These are phyloP conservation scores for Saccharomyces hybrid DNA, from an alignment of 1,139 yeast genomes.

Conservation along the genomic window DNA sequence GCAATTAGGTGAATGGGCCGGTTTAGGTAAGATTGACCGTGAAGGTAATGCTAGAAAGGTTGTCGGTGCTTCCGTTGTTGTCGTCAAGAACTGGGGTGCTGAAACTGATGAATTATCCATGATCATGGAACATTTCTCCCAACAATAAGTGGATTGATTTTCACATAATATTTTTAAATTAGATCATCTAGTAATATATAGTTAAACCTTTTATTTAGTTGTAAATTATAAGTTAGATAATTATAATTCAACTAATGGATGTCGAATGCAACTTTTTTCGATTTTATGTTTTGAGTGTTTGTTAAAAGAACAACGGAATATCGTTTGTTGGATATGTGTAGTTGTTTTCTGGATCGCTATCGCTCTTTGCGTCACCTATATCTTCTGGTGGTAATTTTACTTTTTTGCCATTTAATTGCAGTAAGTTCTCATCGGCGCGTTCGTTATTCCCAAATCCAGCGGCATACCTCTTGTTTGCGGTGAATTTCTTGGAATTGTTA, in stretches of 20 bases:
- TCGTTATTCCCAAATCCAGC: background rate
- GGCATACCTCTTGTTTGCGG: background rate
- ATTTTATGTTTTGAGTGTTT: background rate
- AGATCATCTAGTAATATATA: background rate
- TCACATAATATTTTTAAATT: conserved; percentile 4
- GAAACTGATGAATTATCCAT: conserved; percentile 97
- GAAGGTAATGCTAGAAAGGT: conserved; percentile 99
- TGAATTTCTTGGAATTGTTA: background rate
- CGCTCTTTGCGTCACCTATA: background rate
- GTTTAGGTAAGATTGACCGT: conserved; percentile 99
- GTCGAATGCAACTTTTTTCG: conserved; percentile 4
- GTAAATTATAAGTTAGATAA: background rate
- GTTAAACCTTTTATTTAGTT: background rate
- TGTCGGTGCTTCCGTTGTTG: conserved; percentile 99
- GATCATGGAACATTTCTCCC: conserved; percentile 93
- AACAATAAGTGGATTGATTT: conserved; percentile 39
- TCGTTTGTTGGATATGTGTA: conserved; percentile 18
- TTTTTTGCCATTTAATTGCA: background rate
- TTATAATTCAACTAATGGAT: background rate
- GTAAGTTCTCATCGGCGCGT: background rate
- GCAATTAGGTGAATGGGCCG: conserved; percentile 99
- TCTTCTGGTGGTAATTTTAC: background rate
- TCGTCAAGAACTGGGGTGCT: conserved; percentile 99
- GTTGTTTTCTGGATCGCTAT: conserved; percentile 7
- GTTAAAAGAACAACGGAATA: conserved; percentile 27